phyloP scores from a whole-genome alignment of 441 rosid genomes.

The Eruca vesicaria region DNA sequence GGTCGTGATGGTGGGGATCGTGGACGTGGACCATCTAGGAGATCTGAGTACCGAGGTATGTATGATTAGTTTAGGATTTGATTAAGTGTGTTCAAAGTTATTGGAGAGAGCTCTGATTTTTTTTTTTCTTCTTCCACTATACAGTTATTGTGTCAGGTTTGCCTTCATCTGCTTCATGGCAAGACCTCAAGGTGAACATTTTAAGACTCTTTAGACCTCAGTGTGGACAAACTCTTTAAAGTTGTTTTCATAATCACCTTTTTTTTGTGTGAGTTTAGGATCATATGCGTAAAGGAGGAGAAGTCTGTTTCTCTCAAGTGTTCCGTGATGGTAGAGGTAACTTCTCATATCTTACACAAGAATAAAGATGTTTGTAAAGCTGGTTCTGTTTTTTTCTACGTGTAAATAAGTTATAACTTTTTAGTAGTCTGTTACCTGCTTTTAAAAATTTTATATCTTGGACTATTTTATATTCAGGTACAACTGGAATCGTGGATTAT shows the following conservation, averaged over 20 bases:
- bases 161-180: constrained; percentile 88
- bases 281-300: constrained; percentile 88
- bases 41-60: constrained; percentile 69
- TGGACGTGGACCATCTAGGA: constrained; percentile 70
- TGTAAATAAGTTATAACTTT: background rate
- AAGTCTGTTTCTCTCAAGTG: constrained; percentile 81
- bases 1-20: constrained; percentile 44
- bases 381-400: background rate
- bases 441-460: background rate
- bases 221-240: background rate
- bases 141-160: constrained; percentile 63
- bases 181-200: constrained; percentile 69
- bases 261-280: constrained; percentile 38
- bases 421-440: background rate
- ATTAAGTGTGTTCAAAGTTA: background rate
- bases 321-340: constrained; percentile 75
- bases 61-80: background rate
- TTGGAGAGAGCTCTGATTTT: background rate
- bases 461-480: constrained; percentile 42
- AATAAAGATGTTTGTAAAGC: background rate
- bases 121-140: constrained; percentile 2
- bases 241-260: background rate
- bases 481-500: constrained; percentile 75
- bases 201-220: background rate
- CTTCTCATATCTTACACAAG: background rate